Evolutionary conservation across 805 yeast species (phyloP), one percentile per base, ranked within the genome.

Genomic region (Nakazawaea wickerhamii): DNA sequence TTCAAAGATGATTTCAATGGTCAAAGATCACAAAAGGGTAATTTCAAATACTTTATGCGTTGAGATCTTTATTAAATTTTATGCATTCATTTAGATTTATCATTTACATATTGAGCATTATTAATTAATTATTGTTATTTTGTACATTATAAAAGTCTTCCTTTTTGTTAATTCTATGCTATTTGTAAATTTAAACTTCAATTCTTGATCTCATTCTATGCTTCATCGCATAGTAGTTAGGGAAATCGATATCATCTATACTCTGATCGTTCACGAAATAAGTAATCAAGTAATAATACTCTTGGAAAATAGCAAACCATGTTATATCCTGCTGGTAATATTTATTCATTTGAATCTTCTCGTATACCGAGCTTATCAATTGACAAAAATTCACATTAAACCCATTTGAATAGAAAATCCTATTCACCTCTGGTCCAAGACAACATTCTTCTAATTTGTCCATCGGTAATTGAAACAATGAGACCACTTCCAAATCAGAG

Each of bases 21-120:
- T 37, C 55, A 64, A 37, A 74, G 93, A 61, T 70, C 75, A 20
- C 73, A 69, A 55, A 57, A 59, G 46, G 88, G 87, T 48, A 74
- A 77, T 59, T 71, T 70, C 62, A 73, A 77, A 55, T 85, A 79
- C 66, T 73, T 82, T 59, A 77, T 87, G 80, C 83, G 90, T 61
- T 85, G 64, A 54, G 31, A 8, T 19, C 20, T 5, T 33, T 31
- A 9, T 27, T 13, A 25, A 11, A 17, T 27, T 26, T 27, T n/a
- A 27, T 26, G n/a, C n/a, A n/a, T n/a, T n/a, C n/a, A n/a, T n/a
- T n/a, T n/a, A n/a, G n/a, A n/a, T n/a, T n/a, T n/a, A n/a, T n/a
- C n/a, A n/a, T n/a, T n/a, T n/a, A n/a, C n/a, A n/a, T n/a, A n/a
- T n/a, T n/a, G n/a, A n/a, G n/a, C n/a, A n/a, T n/a, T n/a, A n/a